Evolutionary conservation across 805 yeast genomes (phyloP).

Genomic region (Pichia sporocuriosa): DNA sequence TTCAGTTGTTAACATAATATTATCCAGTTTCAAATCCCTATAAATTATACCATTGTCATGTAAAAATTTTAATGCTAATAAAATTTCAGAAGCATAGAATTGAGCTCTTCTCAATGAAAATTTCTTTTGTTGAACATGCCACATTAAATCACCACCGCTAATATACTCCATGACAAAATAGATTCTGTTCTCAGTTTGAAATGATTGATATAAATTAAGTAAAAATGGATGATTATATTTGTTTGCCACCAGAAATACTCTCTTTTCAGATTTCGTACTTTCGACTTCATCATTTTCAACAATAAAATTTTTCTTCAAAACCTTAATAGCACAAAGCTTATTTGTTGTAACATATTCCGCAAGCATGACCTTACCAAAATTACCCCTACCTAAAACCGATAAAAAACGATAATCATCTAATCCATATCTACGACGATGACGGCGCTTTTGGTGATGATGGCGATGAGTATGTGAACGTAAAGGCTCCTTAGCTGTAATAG

Average conservation of each 20-base stretch:
- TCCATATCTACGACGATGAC: constrained; percentile 69
- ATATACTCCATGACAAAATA: constrained; percentile 98
- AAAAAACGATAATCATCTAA: constrained; percentile 90
- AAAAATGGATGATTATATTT: constrained; percentile 89
- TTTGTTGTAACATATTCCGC: constrained; percentile 86
- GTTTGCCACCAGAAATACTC: constrained; percentile 72
- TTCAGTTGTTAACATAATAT: constrained; percentile 76
- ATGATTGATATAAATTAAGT: constrained; percentile 85
- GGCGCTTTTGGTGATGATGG: constrained; percentile 29
- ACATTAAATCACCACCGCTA: constrained; percentile 98
- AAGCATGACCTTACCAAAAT: constrained; percentile 96
- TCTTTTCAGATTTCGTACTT: constrained; percentile 88
- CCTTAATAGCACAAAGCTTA: constrained; percentile 89
- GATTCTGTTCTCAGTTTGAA: constrained; percentile 95
- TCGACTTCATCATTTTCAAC: constrained; percentile 95
- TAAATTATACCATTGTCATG: constrained; percentile 95
- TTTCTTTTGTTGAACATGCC: constrained; percentile 94
- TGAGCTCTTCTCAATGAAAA: constrained; percentile 89
- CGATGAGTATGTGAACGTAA: constrained; percentile 16
- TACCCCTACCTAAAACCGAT: constrained; percentile 96
- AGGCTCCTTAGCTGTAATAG: not conserved
- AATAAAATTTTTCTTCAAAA: constrained; percentile 90
- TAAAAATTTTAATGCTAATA: constrained; percentile 83
- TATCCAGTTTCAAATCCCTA: constrained; percentile 93
- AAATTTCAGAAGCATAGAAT: constrained; percentile 94